Base-by-base conservation (phyloP, 2,329 filamentous ascomycete species). In the Xylariaceae sp. region DNA sequence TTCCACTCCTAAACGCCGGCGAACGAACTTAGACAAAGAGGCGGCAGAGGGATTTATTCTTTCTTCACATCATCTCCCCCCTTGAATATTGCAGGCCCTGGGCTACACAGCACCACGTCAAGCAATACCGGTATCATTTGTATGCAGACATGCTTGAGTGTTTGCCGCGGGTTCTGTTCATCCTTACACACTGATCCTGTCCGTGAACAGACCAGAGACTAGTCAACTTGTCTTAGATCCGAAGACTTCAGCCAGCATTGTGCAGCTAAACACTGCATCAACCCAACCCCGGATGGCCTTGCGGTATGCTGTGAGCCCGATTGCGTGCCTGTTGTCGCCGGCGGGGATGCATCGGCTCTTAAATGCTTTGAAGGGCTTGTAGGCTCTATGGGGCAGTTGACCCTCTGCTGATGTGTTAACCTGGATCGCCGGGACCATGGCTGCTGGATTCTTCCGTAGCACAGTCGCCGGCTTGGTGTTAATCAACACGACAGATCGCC, bases 201-300 rank as follows among this genome's bases (percentile, higher is more conserved):
- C 55, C 49, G 42, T 59, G 54, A 59, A 49, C 57, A 57, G 42
- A 50, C 51, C 62, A 58, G 57, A 62, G 54, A 59, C 59, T 63
- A 63, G 59, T 59, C 62, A 63, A 63, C 62, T 58, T 62, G 62
- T 49, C 59, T 59, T 62, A 57, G 52, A 63, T 44, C 51, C 39
- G 48, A 53, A 59, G 56, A 56, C 58, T 57, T 50, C 56, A 52
- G 44, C 56, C 56, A 53, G 49, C 60, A 58, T 53, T 51, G 42
- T 61, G 56, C 58, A 49, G 58, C 51, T 61, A 59, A 59, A 61
- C 58, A 51, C 56, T 50, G 17, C 58, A 35, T 50, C 58, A 60
- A 59, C 54, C 39, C 23, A 45, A 45, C 17, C 51, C 51, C 17
- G 56, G 56, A 42, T 56, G 53, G 55, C 53, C 55, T 53, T 55